Evolutionary conservation across 768 basidiomycete species (phyloP), one percentile per base, ranked within the genome.

Genomic region (Kwoniella mangroviensis): DNA sequence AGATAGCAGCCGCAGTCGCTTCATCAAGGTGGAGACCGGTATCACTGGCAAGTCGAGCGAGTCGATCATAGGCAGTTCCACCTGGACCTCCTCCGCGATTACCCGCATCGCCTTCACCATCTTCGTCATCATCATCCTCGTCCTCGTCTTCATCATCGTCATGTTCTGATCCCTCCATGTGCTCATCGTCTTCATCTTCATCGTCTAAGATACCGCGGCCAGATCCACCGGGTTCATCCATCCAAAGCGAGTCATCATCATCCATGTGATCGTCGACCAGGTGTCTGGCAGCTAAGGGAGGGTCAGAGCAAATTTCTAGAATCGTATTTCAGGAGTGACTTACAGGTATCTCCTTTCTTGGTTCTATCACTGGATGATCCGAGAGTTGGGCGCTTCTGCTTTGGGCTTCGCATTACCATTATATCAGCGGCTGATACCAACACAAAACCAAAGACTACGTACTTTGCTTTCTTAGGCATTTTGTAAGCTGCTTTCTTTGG

Each of bases 401-500:
- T 69, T 15, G 65, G 57, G 59, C 71, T 68, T 60, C 15, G 19
- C 45, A 17, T 43, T n/a, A 15, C 49, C 26, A 42, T 43, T 13
- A 56, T 22, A 19, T 58, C 24, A 34, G 49, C 34, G 4, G 34
- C 24, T 24, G 4, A 1, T 59, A 13, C 13, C 22, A n/a, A 55
- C 6, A 67, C n/a, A 53, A 45, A 24, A 17, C 9, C n/a, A 40
- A 12, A 60, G 3, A 11, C 17, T 15, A 68, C 67, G 68, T 28
- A 73, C 63, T 53, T 54, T 2, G 73, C 45, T 63, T 78, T 78
- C 66, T 73, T 78, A 1, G 74, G 75, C 73, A 78, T 79, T 51
- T 68, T 72, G n/a, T 68, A 65, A 17, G 65, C 55, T 19, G 86
- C 85, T 42, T 88, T 84, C 79, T 89, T 86, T 40, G 9, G 56